phyloP scores from a whole-genome alignment of 2,329 filamentous ascomycete genomes.

The Aspergillus ruber region DNA sequence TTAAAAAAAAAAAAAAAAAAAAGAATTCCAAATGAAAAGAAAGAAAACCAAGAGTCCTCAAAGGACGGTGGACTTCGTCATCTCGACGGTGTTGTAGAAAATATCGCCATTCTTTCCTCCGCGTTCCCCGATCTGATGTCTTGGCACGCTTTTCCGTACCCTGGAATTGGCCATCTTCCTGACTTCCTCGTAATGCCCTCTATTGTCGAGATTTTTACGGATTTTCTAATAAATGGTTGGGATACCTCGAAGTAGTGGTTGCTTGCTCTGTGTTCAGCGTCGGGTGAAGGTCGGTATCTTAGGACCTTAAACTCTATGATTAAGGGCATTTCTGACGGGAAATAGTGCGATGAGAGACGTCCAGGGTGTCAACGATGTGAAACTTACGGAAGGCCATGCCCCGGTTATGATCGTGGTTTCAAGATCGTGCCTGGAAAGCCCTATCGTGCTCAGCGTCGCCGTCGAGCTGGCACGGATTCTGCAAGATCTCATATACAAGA shows the following conservation, averaged over 20 bases:
- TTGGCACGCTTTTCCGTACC: background rate
- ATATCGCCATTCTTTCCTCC: background rate
- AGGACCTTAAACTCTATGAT: background rate
- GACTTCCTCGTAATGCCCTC: too few relatives aligned
- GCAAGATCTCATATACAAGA: too few relatives aligned
- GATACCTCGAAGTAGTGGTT: background rate
- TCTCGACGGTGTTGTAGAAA: background rate
- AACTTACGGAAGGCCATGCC: slow-evolving; percentile 26
- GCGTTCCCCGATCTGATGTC: background rate
- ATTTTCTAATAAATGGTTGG: background rate
- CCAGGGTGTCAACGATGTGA: slow-evolving; percentile 28
- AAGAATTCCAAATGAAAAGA: background rate
- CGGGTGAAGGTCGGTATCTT: background rate
- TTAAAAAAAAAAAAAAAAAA: too few relatives aligned
- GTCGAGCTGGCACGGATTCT: background rate
- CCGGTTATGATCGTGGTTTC: slow-evolving; percentile 28
- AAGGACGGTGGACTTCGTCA: too few relatives aligned
- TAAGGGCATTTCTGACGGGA: background rate
- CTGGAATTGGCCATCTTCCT: too few relatives aligned
- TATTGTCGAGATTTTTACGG: background rate
- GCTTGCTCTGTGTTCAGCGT: background rate
- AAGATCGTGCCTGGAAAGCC: slow-evolving; percentile 29
- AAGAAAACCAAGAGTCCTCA: background rate
- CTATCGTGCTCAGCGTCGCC: slow-evolving; percentile 14
- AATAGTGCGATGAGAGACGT: slow-evolving; percentile 28